A percentile compares a stretch with the other conserved stretches of the same genome.
Evolutionary conservation across 2,329 filamentous ascomycete species (phyloP).

Genomic region (Nemania sp.): DNA sequence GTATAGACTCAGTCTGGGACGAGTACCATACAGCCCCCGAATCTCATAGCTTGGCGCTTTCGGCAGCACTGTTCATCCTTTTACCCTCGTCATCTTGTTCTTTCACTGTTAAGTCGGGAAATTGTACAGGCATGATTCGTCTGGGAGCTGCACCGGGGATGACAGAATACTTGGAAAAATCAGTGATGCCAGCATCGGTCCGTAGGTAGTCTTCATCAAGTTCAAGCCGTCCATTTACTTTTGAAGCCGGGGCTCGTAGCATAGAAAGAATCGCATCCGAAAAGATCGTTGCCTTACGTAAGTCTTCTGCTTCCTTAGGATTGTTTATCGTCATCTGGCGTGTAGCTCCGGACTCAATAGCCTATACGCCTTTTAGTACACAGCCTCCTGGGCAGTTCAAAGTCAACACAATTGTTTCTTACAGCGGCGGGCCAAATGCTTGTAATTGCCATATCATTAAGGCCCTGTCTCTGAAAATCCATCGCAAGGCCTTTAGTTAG

Average conservation of each 20-base stretch:
- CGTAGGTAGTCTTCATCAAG: slow-evolving; percentile 83
- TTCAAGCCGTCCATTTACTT: slow-evolving; percentile 71
- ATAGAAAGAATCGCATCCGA: slow-evolving; percentile 79
- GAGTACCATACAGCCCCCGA: neutral
- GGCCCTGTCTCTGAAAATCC: slow-evolving; percentile 72
- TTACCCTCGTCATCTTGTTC: slow-evolving; percentile 82
- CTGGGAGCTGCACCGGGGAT: slow-evolving; percentile 53
- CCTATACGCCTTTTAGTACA: slow-evolving; percentile 36
- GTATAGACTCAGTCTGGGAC: neutral
- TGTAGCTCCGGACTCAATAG: slow-evolving; percentile 63
- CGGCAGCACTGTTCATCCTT: slow-evolving; percentile 65
- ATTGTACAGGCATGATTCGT: slow-evolving; percentile 73
- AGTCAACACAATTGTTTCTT: slow-evolving; percentile 38
- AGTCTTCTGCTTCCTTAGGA: slow-evolving; percentile 54
- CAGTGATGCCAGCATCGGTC: slow-evolving; percentile 61
- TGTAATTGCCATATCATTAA: slow-evolving; percentile 71
- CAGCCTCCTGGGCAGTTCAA: neutral
- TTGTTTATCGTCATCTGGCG: slow-evolving; percentile 21
- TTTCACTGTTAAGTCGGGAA: slow-evolving; percentile 71
- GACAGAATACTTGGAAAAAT: slow-evolving; percentile 76
- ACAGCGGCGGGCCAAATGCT: slow-evolving; percentile 82
- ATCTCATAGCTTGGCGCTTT: slow-evolving; percentile 44
- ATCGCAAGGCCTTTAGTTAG: slow-evolving; percentile 80
- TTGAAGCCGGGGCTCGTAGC: slow-evolving; percentile 58
- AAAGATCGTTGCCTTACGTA: slow-evolving; percentile 74